phyloP scores from a whole-genome alignment of 345 rosid species.

The Kandelia obovata region DNA sequence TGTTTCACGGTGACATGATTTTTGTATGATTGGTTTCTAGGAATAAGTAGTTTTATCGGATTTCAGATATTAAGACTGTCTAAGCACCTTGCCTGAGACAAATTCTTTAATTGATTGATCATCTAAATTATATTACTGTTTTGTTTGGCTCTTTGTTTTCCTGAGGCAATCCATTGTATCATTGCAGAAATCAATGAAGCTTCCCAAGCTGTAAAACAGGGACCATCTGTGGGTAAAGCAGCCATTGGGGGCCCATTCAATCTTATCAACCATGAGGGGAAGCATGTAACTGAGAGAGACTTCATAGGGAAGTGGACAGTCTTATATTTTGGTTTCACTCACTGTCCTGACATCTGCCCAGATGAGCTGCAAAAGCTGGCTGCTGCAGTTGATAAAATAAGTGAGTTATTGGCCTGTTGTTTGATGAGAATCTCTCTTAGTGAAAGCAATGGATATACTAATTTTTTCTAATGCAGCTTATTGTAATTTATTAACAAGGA shows the following conservation, averaged over 20 bases:
- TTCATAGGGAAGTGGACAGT: conserved; percentile 85
- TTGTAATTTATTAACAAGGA: neutral
- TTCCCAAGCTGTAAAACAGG: conserved; percentile 78
- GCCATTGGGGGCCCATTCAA: conserved; percentile 94
- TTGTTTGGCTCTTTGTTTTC: neutral
- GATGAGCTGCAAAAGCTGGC: conserved; percentile 85
- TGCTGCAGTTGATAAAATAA: conserved; percentile 80
- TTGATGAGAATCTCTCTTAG: neutral
- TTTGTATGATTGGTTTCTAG: too few relatives aligned
- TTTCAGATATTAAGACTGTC: too few relatives aligned
- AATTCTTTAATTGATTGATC: neutral
- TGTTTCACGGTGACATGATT: too few relatives aligned
- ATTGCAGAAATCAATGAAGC: conserved; percentile 62
- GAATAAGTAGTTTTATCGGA: too few relatives aligned
- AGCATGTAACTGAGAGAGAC: conserved; percentile 70
- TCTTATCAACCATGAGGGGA: conserved; percentile 82
- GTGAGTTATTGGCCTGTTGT: conserved; percentile 42
- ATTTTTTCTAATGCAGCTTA: neutral
- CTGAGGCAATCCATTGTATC: conserved; percentile 7
- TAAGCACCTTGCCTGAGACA: too few relatives aligned
- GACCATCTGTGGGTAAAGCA: conserved; percentile 91
- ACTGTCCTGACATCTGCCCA: conserved; percentile 98
- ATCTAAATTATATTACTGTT: neutral
- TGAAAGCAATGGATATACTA: too few relatives aligned
- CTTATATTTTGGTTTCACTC: conserved; percentile 94